Percentiles rank a stretch among this genome's conserved stretches.
phyloP scores from a whole-genome alignment of 306 rosid genomes.

The Elaeagnus macrophylla region DNA sequence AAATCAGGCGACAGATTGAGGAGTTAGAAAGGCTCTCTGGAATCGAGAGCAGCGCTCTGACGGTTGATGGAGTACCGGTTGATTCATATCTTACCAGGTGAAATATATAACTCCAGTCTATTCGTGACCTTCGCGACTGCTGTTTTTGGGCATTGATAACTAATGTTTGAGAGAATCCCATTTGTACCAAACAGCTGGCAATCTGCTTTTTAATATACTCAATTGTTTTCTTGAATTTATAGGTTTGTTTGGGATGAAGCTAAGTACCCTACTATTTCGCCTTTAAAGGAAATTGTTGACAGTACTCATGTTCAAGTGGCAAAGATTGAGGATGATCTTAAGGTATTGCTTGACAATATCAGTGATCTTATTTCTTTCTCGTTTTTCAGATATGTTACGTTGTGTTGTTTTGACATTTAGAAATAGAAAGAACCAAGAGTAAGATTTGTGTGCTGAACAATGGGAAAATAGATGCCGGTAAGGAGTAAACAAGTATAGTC shows the following conservation, averaged over 20 bases:
- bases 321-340: slow-evolving; percentile 91
- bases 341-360: slow-evolving; percentile 31
- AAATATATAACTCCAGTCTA: background rate
- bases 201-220: background rate
- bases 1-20: slow-evolving; percentile 97
- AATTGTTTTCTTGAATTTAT: background rate
- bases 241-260: slow-evolving; percentile 98
- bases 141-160: too few species aligned
- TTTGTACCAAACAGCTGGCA: too few species aligned
- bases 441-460: slow-evolving; percentile 5
- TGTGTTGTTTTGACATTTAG: too few species aligned
- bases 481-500: too few species aligned
- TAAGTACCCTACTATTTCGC: slow-evolving; percentile 80
- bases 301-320: slow-evolving; percentile 74
- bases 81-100: slow-evolving; percentile 91
- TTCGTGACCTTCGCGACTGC: too few species aligned
- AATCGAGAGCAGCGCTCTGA: slow-evolving; percentile 47
- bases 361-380: slow-evolving; percentile 8
- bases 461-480: too few species aligned
- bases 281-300: slow-evolving; percentile 65
- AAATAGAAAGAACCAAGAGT: too few species aligned
- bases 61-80: slow-evolving; percentile 93
- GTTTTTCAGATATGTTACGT: background rate
- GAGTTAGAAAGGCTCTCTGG: slow-evolving; percentile 70
- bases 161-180: too few species aligned